Conservation (phyloP, 441 rosid genomes). For the Brassica hybrid region DNA sequence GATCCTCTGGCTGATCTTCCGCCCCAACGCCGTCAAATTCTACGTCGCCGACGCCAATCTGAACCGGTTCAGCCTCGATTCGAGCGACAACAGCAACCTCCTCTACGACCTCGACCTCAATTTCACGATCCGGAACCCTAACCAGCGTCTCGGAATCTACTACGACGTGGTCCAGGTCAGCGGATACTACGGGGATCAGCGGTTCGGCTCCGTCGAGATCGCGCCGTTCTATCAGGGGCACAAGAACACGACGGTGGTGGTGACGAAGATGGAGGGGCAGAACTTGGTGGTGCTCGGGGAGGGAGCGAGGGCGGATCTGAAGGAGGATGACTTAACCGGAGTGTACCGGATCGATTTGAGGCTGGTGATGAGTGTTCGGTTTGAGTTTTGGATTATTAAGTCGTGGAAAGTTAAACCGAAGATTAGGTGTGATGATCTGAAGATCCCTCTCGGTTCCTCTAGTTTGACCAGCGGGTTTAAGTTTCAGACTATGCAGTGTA, state of each 20-base stretch:
- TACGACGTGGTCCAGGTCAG: constrained; percentile 64
- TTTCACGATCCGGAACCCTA: constrained; percentile 74
- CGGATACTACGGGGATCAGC: constrained; percentile 51
- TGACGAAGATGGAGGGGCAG: constrained; percentile 49
- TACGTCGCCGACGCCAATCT: constrained; percentile 61
- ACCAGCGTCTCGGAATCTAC: constrained; percentile 67
- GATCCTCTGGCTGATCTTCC: constrained; percentile 73
- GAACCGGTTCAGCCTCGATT: constrained; percentile 48
- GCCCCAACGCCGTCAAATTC: constrained; percentile 72
- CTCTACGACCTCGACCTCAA: constrained; percentile 62
- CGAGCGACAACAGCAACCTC: constrained; percentile 48
- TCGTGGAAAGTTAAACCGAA: constrained; percentile 56
- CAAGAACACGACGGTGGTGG: constrained; percentile 61
- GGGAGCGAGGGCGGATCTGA: constrained; percentile 36
- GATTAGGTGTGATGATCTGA: constrained; percentile 58
- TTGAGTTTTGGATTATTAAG: constrained; percentile 63
- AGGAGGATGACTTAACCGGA: constrained; percentile 47
- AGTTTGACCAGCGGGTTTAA: constrained; percentile 27
- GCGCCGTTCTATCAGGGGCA: constrained; percentile 70
- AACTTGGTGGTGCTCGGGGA: constrained; percentile 45
- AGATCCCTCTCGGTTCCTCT: constrained; percentile 53
- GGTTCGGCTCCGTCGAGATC: constrained; percentile 39
- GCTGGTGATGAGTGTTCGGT: constrained; percentile 58
- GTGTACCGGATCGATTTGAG: constrained; percentile 57
- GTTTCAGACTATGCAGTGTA: constrained; percentile 47